A percentile compares a stretch with the other conserved stretches of the same genome.
phyloP scores from a whole-genome alignment of 75 land plant species.

The Azolla pinnata region DNA sequence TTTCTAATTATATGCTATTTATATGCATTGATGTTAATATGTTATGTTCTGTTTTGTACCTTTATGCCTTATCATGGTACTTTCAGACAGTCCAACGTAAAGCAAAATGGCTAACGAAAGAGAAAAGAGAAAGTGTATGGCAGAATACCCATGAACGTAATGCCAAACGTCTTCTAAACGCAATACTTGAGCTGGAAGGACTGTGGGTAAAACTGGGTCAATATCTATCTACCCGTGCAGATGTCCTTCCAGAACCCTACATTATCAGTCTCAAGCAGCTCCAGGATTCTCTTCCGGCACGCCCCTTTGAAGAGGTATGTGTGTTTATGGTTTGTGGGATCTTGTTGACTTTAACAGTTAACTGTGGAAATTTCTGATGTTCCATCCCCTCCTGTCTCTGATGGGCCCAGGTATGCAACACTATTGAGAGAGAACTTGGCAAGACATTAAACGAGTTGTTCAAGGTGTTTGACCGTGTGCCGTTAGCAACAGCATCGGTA shows the following conservation, averaged over 20 bases:
- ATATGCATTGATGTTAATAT: background rate
- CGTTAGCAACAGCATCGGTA: slow-evolving; percentile 96
- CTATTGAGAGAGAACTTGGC: slow-evolving; percentile 77
- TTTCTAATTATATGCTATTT: background rate
- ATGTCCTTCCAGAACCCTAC: slow-evolving; percentile 82
- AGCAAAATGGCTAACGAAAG: slow-evolving; percentile 44
- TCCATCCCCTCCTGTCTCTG: no score
- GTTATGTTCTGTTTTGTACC: background rate
- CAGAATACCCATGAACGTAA: slow-evolving; percentile 78
- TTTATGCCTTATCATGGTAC: background rate
- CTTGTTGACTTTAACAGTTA: background rate
- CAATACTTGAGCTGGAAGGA: slow-evolving; percentile 77
- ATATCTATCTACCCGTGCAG: slow-evolving; percentile 93
- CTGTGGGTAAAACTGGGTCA: slow-evolving; percentile 96
- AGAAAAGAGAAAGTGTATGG: slow-evolving; percentile 46
- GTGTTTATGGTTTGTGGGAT: background rate
- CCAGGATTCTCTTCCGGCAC: slow-evolving; percentile 92
- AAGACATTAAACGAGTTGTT: slow-evolving; percentile 53
- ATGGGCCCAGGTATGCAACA: slow-evolving; percentile 45
- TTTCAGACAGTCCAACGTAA: slow-evolving; percentile 62
- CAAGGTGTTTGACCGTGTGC: slow-evolving; percentile 41
- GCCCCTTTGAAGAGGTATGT: slow-evolving; percentile 75
- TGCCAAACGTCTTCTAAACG: slow-evolving; percentile 63
- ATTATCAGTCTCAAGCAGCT: slow-evolving; percentile 58
- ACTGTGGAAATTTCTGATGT: no score